Evolutionary conservation across 192 early-diverging fungal genomes (phyloP).

Genomic region (Entophlyctis luteolus): DNA sequence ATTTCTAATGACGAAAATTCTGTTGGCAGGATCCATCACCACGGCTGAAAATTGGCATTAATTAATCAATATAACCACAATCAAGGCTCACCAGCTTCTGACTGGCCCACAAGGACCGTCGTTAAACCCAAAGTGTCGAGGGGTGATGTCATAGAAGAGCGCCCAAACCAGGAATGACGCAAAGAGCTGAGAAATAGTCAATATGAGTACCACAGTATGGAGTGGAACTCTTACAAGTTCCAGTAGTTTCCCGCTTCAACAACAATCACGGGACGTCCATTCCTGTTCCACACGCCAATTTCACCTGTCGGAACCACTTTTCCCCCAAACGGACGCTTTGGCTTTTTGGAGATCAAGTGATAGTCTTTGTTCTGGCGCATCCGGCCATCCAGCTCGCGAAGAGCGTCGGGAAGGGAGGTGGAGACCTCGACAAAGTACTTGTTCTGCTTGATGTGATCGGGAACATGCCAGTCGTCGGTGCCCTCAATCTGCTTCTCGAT

Average conservation of each 20-base stretch:
- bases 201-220: not conserved
- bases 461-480: not conserved
- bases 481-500: not conserved
- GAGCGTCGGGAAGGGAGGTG: not conserved
- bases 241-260: conserved; percentile 40
- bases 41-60: conserved; percentile 20
- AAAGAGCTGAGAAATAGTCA: conserved; percentile 4
- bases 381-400: not conserved
- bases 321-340: not conserved
- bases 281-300: conserved; percentile 34
- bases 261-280: conserved; percentile 37
- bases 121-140: conserved; percentile 43
- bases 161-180: conserved; percentile 29
- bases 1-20: conserved; percentile 45
- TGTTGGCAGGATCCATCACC: conserved; percentile 41
- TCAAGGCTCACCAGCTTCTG: conserved; percentile 30
- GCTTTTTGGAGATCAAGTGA: not conserved
- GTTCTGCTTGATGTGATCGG: not conserved
- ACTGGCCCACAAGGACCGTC: conserved; percentile 42
- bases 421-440: not conserved
- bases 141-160: conserved; percentile 29
- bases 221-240: conserved; percentile 27
- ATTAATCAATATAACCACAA: not conserved
- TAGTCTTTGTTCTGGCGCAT: not conserved
- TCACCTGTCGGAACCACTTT: conserved; percentile 36